Evolutionary conservation across 1,284 basidiomycete species (phyloP).

Genomic region (Cystobasidium sp.): DNA sequence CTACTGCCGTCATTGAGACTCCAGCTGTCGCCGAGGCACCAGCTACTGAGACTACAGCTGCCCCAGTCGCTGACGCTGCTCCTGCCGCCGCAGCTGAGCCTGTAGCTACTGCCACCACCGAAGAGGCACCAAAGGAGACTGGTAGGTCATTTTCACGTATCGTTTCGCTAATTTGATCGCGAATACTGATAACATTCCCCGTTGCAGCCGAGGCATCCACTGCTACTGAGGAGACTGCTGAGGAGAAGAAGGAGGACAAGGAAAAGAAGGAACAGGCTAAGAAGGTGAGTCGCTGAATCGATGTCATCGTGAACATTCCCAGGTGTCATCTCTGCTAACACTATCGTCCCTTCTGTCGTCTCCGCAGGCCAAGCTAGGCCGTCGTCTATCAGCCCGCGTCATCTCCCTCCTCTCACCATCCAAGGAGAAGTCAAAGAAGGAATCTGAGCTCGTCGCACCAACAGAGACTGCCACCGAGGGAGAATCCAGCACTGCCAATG

Average conservation of each 20-base stretch:
- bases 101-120: slow-evolving; percentile 16
- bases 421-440: slow-evolving; percentile 48
- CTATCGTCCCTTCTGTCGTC: not conserved
- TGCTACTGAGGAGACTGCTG: slow-evolving; percentile 26
- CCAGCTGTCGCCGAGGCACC: slow-evolving; percentile 4
- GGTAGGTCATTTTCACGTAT: slow-evolving; percentile 11
- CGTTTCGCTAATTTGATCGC: not conserved
- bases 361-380: slow-evolving; percentile 46
- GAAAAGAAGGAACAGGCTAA: slow-evolving; percentile 41
- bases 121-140: slow-evolving; percentile 24
- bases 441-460: slow-evolving; percentile 11
- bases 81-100: slow-evolving; percentile 34
- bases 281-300: too few species aligned
- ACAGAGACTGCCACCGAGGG: not conserved
- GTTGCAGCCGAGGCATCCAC: slow-evolving; percentile 7
- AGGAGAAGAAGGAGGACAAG: slow-evolving; percentile 46
- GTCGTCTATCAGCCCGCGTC: slow-evolving; percentile 49
- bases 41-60: slow-evolving; percentile 8
- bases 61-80: slow-evolving; percentile 16
- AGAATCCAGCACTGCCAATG: slow-evolving; percentile 1
- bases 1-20: slow-evolving; percentile 14
- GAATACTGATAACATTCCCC: not conserved
- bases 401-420: slow-evolving; percentile 44
- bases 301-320: too few species aligned
- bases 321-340: not conserved